These are phyloP conservation scores for Sicyos baderoa DNA, from an alignment of 306 rosid species.

Conservation along the genomic window DNA sequence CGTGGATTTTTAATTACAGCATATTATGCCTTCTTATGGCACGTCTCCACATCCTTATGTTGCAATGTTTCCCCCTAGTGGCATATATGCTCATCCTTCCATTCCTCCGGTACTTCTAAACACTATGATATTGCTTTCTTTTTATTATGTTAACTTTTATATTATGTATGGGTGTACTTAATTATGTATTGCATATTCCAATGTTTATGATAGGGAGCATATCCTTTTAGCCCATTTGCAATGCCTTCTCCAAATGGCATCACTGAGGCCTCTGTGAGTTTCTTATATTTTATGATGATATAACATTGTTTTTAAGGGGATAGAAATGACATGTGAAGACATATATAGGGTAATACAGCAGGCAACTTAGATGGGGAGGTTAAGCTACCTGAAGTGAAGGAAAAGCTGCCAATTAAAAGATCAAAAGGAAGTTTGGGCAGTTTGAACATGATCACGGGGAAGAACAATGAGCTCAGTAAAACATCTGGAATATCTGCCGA, in stretches of 20 bases:
- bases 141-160: no score
- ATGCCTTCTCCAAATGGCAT: constrained; percentile 91
- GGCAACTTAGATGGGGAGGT: constrained; percentile 73
- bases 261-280: constrained; percentile 82
- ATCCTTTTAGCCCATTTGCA: constrained; percentile 94
- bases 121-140: background rate
- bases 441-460: constrained; percentile 95
- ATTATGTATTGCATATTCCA: constrained; percentile 18
- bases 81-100: constrained; percentile 98
- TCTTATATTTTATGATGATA: constrained; percentile 16
- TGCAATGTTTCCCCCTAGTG: constrained; percentile 99
- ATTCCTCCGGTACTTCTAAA: constrained; percentile 71
- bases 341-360: constrained; percentile 68
- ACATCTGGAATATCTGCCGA: constrained; percentile 65
- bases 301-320: constrained; percentile 22
- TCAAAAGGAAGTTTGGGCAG: constrained; percentile 98
- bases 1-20: constrained; percentile 46
- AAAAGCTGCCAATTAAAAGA: constrained; percentile 86
- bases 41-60: constrained; percentile 77
- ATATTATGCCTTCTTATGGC: constrained; percentile 95
- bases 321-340: constrained; percentile 26
- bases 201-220: constrained; percentile 60
- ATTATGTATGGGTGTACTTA: constrained; percentile 11
- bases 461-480: constrained; percentile 67
- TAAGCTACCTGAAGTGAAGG: constrained; percentile 78